These are phyloP conservation scores for Mychonastes homosphaera DNA, from an alignment of 139 green algal species.

Conservation along the genomic window DNA sequence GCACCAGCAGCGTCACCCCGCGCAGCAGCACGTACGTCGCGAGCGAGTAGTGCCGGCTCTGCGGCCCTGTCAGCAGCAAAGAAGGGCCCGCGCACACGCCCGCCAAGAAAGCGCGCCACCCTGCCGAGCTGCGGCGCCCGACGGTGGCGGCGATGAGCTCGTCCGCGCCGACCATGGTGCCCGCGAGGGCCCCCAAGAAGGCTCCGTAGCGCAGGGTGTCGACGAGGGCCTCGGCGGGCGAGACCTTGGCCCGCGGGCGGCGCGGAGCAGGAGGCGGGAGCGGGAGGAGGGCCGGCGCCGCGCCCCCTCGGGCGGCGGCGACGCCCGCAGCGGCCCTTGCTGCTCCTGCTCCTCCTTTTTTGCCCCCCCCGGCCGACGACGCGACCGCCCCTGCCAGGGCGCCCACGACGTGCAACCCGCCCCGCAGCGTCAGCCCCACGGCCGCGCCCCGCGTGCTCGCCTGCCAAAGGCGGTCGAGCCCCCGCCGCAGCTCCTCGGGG, in stretches of 20 bases:
- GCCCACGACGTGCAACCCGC: slow-evolving; percentile 20
- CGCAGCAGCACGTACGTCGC: slow-evolving; percentile 82
- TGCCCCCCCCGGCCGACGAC: not conserved
- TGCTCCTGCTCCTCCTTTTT: not conserved
- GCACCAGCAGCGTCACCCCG: slow-evolving; percentile 71
- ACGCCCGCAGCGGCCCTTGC: not conserved
- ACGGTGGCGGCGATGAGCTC: slow-evolving; percentile 54
- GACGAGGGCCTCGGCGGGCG: slow-evolving; percentile 16
- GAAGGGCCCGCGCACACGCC: slow-evolving; percentile 70
- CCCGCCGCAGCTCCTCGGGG: not conserved
- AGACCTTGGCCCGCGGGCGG: slow-evolving; percentile 2
- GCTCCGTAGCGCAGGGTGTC: slow-evolving; percentile 57
- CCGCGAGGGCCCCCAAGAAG: slow-evolving; percentile 56
- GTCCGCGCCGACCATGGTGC: slow-evolving; percentile 57
- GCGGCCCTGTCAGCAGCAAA: slow-evolving; percentile 45
- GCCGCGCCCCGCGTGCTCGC: no score
- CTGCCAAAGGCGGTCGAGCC: not conserved
- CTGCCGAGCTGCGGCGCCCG: slow-evolving; percentile 44
- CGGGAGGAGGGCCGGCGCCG: no score
- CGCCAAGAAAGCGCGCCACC: slow-evolving; percentile 60
- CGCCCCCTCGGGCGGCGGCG: no score
- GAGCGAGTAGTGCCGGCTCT: slow-evolving; percentile 65
- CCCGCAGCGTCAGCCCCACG: not conserved
- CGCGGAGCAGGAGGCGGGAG: not conserved
- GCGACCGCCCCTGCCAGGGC: slow-evolving; percentile 1